phyloP scores from a whole-genome alignment of 2,329 filamentous ascomycete genomes.

The Pseudocercospora vitis region DNA sequence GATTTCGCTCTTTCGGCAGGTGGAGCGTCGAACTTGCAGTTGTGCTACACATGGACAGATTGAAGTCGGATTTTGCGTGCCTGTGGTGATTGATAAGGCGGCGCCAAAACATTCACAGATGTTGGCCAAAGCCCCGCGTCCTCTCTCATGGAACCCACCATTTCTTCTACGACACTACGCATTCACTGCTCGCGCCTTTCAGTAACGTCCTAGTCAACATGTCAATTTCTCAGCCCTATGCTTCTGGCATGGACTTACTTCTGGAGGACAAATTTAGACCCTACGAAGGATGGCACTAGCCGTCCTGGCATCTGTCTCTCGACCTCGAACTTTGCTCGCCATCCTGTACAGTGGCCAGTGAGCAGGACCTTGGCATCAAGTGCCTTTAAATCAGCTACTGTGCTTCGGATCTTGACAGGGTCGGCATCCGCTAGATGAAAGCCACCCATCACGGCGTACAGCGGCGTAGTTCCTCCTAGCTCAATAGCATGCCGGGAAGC shows the following conservation, averaged over 20 bases:
- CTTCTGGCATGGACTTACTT: not conserved
- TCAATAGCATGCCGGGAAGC: constrained; percentile 27
- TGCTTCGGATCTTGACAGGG: constrained; percentile 23
- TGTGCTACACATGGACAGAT: not conserved
- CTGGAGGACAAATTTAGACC: constrained; percentile 25
- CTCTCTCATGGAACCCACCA: no score
- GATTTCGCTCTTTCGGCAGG: not conserved
- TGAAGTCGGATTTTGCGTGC: not conserved
- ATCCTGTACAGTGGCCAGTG: constrained; percentile 34
- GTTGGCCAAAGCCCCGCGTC: not conserved
- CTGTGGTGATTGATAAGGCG: not conserved
- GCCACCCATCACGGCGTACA: constrained; percentile 36
- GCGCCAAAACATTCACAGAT: not conserved
- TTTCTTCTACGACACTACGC: not conserved
- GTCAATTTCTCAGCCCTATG: not conserved
- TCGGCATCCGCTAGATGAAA: constrained; percentile 34
- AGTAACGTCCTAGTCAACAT: not conserved
- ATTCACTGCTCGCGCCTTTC: not conserved
- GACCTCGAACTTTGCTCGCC: constrained; percentile 34
- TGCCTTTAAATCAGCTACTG: constrained; percentile 27
- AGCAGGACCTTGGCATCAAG: constrained; percentile 28
- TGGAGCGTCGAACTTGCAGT: not conserved
- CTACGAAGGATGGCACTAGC: constrained; percentile 33
- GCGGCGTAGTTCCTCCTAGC: constrained; percentile 25
- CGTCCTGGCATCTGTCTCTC: constrained; percentile 31